Evolutionary conservation across 805 yeast species (phyloP), one percentile per base, ranked within the genome.

Genomic region (Candida mattraensis): DNA sequence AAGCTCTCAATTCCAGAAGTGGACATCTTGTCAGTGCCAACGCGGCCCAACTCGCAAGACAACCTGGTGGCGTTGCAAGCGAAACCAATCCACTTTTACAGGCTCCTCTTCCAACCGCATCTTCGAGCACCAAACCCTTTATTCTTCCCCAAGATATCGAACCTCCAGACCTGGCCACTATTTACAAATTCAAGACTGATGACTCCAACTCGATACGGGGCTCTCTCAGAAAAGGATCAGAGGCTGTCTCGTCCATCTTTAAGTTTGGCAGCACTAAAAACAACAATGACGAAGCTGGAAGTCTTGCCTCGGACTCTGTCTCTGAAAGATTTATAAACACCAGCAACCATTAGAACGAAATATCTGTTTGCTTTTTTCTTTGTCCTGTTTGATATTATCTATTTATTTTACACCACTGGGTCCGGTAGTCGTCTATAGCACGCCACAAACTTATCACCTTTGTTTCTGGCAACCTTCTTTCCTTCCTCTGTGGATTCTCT

Each of bases 401-500:
- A 17, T 22, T 18, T 29, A 17, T 1, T 13, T 40, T 34, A 48
- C 26, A 53, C 30, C 25, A 56, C 67, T 15, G 86, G 87, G 37
- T 72, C 71, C 29, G 87, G 80, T 33, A 84, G 59, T 60, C 95
- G 74, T 61, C 68, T 76, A 59, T 80, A 89, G 55, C 98, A 93
- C 14, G 97, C 97, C 22, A 88, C 73, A 61, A 71, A 93, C 60
- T 93, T 93, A 45, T 68, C 70, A 19, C 99, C 99, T 26, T 82
- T 73, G 58, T 93, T 93, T 54, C 99, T 77, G 30, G 80, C 82
- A 23, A 93, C 99, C 63, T 93, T 93, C 65, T 93, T 89, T 40
- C 99, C 99, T 63, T 93, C 99, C 63, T 93, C 99, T 1, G 99
- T 93, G n/a, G 93, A 81, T 42, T 82, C 80, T 40, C 77, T 78